These are phyloP conservation scores for Chrysosphaeria jannelii DNA, from an alignment of 2,329 filamentous ascomycete species.

Conservation along the genomic window DNA sequence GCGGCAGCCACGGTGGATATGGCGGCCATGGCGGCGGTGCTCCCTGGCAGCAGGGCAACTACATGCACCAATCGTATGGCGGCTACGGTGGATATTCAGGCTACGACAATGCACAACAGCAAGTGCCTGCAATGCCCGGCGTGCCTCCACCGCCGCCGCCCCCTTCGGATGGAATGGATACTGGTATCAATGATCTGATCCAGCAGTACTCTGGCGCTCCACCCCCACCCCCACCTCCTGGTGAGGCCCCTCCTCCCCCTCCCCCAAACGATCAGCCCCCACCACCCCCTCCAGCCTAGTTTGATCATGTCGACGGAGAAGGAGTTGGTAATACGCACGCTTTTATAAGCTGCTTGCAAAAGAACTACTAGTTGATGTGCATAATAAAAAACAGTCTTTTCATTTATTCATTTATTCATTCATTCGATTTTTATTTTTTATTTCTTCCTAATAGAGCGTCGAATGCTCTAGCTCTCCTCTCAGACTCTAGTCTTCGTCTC, in stretches of 20 bases:
- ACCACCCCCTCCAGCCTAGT: conserved; percentile 8
- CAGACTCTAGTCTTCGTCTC: conserved; percentile 54
- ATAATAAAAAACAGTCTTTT: too few species aligned
- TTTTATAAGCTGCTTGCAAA: too few species aligned
- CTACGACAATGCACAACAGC: conserved; percentile 21
- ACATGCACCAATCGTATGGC: conserved; percentile 7
- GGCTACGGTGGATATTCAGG: conserved; percentile 9
- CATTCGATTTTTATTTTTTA: too few species aligned
- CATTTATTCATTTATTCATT: too few species aligned
- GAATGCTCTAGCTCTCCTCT: conserved; percentile 67
- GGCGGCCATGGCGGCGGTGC: conserved; percentile 3
- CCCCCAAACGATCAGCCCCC: conserved; percentile 10
- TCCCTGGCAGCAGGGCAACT: conserved; percentile 11
- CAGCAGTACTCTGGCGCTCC: conserved; percentile 20
- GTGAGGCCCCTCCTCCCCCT: conserved; percentile 9
- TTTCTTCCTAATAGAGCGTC: conserved; percentile 46
- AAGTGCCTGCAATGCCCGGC: conserved; percentile 5
- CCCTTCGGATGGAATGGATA: conserved; percentile 3
- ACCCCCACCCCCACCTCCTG: conserved; percentile 4
- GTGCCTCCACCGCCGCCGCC: conserved; percentile 4
- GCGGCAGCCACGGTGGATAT: conserved; percentile 1
- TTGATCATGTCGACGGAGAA: too few species aligned
- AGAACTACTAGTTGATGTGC: too few species aligned
- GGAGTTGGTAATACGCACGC: too few species aligned
- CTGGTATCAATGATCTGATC: conserved; percentile 25